phyloP scores from a whole-genome alignment of 2,329 filamentous ascomycete species.

The Exophiala lecanii-corni region DNA sequence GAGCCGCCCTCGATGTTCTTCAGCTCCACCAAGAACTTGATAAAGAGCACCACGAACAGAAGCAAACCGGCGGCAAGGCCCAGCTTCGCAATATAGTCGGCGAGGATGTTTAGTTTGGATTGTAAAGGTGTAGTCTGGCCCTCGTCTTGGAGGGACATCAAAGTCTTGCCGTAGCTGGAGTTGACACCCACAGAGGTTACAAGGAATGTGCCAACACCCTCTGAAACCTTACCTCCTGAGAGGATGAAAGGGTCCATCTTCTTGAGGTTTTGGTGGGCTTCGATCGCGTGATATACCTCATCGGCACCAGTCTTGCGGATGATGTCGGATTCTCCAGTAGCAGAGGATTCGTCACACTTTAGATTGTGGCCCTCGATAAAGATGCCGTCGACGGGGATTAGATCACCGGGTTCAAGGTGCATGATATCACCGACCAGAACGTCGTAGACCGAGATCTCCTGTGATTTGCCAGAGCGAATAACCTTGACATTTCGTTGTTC shows the following conservation, averaged over 20 bases:
- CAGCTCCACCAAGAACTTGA: slow-evolving; percentile 67
- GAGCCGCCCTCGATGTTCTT: slow-evolving; percentile 45
- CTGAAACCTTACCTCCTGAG: slow-evolving; percentile 71
- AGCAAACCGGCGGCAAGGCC: slow-evolving; percentile 67
- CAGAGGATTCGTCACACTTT: slow-evolving; percentile 69
- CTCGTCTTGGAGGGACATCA: slow-evolving; percentile 73
- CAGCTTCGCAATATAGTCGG: slow-evolving; percentile 74
- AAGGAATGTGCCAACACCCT: slow-evolving; percentile 70
- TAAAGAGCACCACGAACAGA: slow-evolving; percentile 73
- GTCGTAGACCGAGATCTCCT: slow-evolving; percentile 66
- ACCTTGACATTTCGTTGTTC: slow-evolving; percentile 71
- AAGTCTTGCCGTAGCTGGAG: slow-evolving; percentile 70
- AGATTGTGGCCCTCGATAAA: slow-evolving; percentile 62
- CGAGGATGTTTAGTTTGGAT: slow-evolving; percentile 69
- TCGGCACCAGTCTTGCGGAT: slow-evolving; percentile 63
- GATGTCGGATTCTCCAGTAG: slow-evolving; percentile 70
- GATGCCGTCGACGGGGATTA: slow-evolving; percentile 68
- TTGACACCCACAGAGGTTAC: slow-evolving; percentile 70
- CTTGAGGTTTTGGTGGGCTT: slow-evolving; percentile 54
- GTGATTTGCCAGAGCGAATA: slow-evolving; percentile 66
- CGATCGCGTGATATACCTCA: slow-evolving; percentile 61
- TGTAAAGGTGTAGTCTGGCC: slow-evolving; percentile 75
- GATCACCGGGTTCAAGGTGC: slow-evolving; percentile 67
- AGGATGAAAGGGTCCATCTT: slow-evolving; percentile 77
- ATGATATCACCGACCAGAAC: slow-evolving; percentile 70